Evolutionary conservation across 2,329 filamentous ascomycete genomes (phyloP).

Genomic region (Alternaria rosae): DNA sequence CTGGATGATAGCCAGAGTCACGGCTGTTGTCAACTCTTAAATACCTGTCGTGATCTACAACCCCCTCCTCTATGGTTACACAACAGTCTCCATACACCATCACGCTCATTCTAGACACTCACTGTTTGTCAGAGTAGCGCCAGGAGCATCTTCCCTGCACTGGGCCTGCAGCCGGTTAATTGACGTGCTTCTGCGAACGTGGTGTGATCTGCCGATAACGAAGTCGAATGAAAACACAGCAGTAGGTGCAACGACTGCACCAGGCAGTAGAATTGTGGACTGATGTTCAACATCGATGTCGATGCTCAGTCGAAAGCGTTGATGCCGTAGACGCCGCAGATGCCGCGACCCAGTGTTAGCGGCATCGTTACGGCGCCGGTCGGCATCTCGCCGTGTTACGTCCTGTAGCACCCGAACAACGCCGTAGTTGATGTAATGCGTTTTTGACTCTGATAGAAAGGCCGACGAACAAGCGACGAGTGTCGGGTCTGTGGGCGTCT

Average conservation of each 20-base stretch:
- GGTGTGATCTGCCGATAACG: constrained; percentile 1
- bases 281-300: constrained; percentile 1
- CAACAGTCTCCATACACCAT: background rate
- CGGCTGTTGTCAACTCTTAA: background rate
- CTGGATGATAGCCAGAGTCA: background rate
- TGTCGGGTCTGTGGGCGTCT: background rate
- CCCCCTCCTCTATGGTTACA: background rate
- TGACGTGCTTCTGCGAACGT: background rate
- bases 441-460: background rate
- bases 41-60: background rate
- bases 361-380: background rate
- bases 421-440: background rate
- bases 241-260: background rate
- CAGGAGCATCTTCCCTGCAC: background rate
- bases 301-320: background rate
- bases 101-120: constrained; percentile 1
- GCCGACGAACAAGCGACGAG: background rate
- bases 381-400: background rate
- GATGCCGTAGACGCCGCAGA: constrained; percentile 2
- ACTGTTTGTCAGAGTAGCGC: constrained; percentile 3
- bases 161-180: background rate
- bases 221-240: background rate
- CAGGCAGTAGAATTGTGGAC: constrained; percentile 3
- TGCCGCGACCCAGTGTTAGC: constrained; percentile 6
- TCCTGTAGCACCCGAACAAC: background rate